Evolutionary conservation across 768 basidiomycete species (phyloP), one percentile per base, ranked within the genome.

Genomic region (Trametes elegans): DNA sequence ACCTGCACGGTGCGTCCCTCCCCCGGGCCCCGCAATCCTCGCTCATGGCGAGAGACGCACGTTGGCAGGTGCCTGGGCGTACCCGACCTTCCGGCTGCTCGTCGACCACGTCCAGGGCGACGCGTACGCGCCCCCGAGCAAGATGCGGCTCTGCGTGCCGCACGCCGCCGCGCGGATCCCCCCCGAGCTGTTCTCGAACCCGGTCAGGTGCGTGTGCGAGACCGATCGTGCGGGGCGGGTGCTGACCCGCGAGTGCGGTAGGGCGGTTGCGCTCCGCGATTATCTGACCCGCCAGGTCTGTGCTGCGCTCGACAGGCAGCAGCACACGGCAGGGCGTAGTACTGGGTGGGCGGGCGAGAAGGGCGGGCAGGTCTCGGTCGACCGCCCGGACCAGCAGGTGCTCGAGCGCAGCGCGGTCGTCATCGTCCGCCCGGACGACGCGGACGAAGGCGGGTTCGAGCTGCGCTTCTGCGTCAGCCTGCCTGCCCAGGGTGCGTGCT

Each of bases 121-220:
- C 49, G 56, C 60, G 14, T 61, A 55, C 39, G 60, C 60, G 14
- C 53, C 56, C 13, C 60, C 60, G 1, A 58, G 56, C 52, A 61
- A 55, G 23, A 24, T 58, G 14, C 48, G 56, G 8, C 34, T 61
- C 3, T 31, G 49, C 21, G 35, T 61, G 26, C 41, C 46, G 10
- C 60, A 58, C 29, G 29, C 43, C 5, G 39, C 41, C 16, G 56
- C 56, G 3, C 5, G 32, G n/a, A 51, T 51, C 21, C 60, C 60
- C 19, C 31, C 18, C 3, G 14, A n/a, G 5, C 35, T 59, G 10
- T 55, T 44, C 36, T 38, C 47, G 0, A 54, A 44, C 35, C 27
- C 35, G n/a, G 35, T 45, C 3, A 31, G 58, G 58, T 59, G n/a
- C n/a, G n/a, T n/a, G n/a, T n/a, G n/a, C n/a, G n/a, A n/a, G n/a